Base-by-base conservation (phyloP, 1,139 yeast species). In the Debaryomycetaceae sp. region DNA sequence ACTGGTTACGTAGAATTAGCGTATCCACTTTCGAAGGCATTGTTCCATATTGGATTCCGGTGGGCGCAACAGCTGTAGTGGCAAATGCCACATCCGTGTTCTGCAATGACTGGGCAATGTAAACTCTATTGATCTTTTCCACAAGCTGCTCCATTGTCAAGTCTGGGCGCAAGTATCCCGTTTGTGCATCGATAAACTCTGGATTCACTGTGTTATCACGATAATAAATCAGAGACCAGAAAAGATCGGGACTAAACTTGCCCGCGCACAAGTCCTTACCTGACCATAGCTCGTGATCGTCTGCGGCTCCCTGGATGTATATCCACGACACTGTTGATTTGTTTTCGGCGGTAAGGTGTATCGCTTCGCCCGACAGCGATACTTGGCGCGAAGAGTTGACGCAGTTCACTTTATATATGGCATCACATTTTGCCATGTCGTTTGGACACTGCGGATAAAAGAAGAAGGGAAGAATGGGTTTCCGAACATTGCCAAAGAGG, bases 271-370 rank as follows among this genome's bases (percentile, higher is more conserved):
- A 31, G 3, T 51, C 62, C 4, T 55, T 47, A 0, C 65, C 51
- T 0, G 86, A 75, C 96, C 95, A 86, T 16, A 78, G 58, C 43
- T 86, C 95, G 47, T 86, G 95, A 44, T 86, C 95, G 50, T 86
- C 96, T 0, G 92, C 95, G 0, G 95, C 86, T 1, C 95, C 95
- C 51, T 83, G 95, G 2, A 85, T 78, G 46, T 86, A 86, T 18
- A 49, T 44, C 52, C 59, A 55, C 2, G 47, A 30, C 5, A 39
- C 37, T 11, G 37, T 15, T 13, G 24, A 7, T 22, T 15, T 11
- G 4, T 16, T 12, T 16, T 27, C 29, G 10, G 22, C 23, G 14
- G 19, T 23, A 12, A 11, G 18, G 11, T 25, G 23, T 13, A 30
- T 16, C 2, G 25, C 15, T 4, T 20, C 23, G 5, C 19, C 14